Base-by-base conservation (phyloP, 1,284 basidiomycete species). In the Laetiporus sulphureus region DNA sequence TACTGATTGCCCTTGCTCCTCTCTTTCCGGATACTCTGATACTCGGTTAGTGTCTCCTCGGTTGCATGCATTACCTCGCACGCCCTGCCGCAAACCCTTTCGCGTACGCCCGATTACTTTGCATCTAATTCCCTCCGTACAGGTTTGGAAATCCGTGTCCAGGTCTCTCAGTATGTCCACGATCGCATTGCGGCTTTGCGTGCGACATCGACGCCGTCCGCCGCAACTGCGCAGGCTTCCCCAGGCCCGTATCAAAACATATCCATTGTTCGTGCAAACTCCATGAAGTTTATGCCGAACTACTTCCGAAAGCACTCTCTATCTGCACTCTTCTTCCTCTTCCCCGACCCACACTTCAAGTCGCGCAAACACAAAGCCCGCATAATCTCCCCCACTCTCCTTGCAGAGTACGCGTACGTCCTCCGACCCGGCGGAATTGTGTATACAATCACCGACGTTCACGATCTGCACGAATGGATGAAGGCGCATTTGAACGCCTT, bases 291-390 rank as follows among this genome's bases (percentile, higher is more conserved):
- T 65, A 76, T 98, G 50, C 91, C 94, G 11, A 99, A 99, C 68
- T 98, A 94, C 66, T 97, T 99, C 65, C 62, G 75, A 10, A 93
- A 94, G 59, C 83, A 83, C 47, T 95, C 96, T 52, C 72, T 97
- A 37, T 83, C 84, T 24, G 88, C 96, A 48, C 75, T 99, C 48
- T 99, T 99, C 69, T 98, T 99, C 72, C 78, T 99, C 47, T 99
- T 98, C 65, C 96, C 96, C 24, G 96, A 99, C 65, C 96, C 96
- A 0, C 96, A 99, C 65, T 99, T 99, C 76, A 99, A 99, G 65
- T 75, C 79, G 15, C 83, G 94, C 54, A 99, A 99, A 64, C 95
- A 98, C 73, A 99, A 99, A 69, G 95, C 95, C 4, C 82, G 96
- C 52, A 98, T 98, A 59, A 93, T 97, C 57, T 96, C 93, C 4